These are phyloP conservation scores for Lactarius sanguifluus DNA, from an alignment of 768 basidiomycete genomes.

Conservation along the genomic window DNA sequence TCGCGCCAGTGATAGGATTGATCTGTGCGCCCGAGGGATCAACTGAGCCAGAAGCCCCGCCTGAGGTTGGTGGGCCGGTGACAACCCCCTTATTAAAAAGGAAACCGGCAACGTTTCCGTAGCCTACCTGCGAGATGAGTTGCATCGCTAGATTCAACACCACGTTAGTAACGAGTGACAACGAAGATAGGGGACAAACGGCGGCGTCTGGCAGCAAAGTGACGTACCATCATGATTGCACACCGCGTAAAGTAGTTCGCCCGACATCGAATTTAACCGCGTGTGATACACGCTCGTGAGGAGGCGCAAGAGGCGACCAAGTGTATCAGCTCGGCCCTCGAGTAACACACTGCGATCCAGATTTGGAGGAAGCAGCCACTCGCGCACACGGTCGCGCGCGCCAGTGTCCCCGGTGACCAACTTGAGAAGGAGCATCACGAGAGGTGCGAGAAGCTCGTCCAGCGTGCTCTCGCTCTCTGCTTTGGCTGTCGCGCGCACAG, in stretches of 20 bases:
- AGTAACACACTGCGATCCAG: conserved; percentile 78
- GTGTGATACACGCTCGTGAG: conserved; percentile 72
- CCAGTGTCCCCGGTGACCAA: conserved; percentile 64
- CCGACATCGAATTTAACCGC: conserved; percentile 70
- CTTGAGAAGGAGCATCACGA: conserved; percentile 72
- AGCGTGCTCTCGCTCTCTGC: conserved; percentile 56
- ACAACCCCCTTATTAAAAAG: conserved; percentile 89
- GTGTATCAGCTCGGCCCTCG: conserved; percentile 66
- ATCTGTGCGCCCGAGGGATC: conserved; percentile 48
- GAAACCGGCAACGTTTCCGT: conserved; percentile 94
- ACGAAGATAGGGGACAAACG: not conserved
- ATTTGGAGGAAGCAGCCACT: conserved; percentile 71
- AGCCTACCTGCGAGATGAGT: conserved; percentile 80
- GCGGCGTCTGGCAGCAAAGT: not conserved
- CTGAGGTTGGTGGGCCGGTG: conserved; percentile 48
- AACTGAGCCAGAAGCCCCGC: conserved; percentile 34
- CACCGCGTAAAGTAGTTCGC: conserved; percentile 84
- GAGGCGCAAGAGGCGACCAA: conserved; percentile 80
- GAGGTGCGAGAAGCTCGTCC: conserved; percentile 77
- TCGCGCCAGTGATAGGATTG: conserved; percentile 87
- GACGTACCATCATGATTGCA: conserved; percentile 71
- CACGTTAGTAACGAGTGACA: conserved; percentile 18
- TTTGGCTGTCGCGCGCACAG: conserved; percentile 53
- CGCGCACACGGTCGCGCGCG: conserved; percentile 55
- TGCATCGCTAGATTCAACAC: conserved; percentile 49